phyloP scores from a whole-genome alignment of 306 rosid genomes.

The Astragalus membranaceus region DNA sequence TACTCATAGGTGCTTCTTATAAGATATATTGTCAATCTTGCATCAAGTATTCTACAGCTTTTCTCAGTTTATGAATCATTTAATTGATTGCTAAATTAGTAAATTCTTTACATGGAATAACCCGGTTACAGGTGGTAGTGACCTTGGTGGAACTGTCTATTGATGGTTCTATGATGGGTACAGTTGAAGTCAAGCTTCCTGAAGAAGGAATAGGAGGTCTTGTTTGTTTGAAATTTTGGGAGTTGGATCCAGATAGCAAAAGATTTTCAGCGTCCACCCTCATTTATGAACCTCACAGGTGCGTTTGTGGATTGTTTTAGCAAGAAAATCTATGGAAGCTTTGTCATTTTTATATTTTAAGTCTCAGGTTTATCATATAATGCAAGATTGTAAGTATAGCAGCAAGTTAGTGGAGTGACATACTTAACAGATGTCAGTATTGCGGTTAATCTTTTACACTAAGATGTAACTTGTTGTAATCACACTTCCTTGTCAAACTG shows the following conservation, averaged over 20 bases:
- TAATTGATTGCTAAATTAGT: background rate
- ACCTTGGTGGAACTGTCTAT: constrained; percentile 57
- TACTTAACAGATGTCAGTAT: background rate
- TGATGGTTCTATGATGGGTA: constrained; percentile 87
- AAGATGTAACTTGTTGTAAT: background rate
- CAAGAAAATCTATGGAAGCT: background rate
- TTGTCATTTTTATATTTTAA: background rate
- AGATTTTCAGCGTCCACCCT: constrained; percentile 65
- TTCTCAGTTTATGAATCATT: background rate
- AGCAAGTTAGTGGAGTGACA: background rate
- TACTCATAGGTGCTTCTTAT: constrained; percentile 1
- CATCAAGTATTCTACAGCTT: background rate
- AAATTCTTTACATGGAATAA: constrained; percentile 19
- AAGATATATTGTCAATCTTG: background rate
- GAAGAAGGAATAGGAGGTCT: constrained; percentile 87
- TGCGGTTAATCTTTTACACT: background rate
- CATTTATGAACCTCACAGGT: constrained; percentile 96
- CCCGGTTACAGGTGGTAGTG: constrained; percentile 54
- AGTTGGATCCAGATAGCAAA: constrained; percentile 50
- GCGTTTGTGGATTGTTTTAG: constrained; percentile 13
- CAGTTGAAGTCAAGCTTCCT: constrained; percentile 73
- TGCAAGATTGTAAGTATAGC: background rate
- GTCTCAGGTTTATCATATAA: background rate
- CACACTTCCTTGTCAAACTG: constrained; percentile 10
- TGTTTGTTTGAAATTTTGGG: constrained; percentile 88